Percentiles rank a stretch among this genome's conserved stretches.
phyloP scores from a whole-genome alignment of 257 asterid genomes.

The Cruciata laevipes region DNA sequence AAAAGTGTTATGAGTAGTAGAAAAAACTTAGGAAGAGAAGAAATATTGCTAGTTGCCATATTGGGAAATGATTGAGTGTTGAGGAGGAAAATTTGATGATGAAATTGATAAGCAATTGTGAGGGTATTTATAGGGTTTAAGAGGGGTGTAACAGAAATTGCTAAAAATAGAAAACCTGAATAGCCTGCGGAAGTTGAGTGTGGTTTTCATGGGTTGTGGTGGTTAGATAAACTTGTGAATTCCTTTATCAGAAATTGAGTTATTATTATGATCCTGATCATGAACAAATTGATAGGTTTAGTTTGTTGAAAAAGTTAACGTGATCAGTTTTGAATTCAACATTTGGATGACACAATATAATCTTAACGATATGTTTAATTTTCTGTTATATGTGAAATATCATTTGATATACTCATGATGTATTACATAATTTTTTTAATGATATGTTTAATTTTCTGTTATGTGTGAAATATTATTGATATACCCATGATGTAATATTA shows the following conservation, averaged over 20 bases:
- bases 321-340: neutral
- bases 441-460: too few relatives aligned
- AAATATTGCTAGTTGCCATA: neutral
- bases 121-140: neutral
- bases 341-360: neutral
- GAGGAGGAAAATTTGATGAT: neutral
- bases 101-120: neutral
- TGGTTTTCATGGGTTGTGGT: neutral
- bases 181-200: constrained; percentile 18
- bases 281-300: neutral
- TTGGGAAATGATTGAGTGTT: neutral
- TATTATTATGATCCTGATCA: neutral
- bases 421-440: too few relatives aligned
- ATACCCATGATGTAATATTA: neutral
- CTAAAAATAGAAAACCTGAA: constrained; percentile 31
- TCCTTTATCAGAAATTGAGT: neutral
- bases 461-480: neutral
- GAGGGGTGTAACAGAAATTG: neutral
- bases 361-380: too few relatives aligned
- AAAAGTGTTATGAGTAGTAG: neutral
- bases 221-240: constrained; percentile 22
- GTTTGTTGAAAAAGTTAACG: neutral
- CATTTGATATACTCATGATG: neutral
- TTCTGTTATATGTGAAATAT: neutral
- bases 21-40: neutral